Conservation (phyloP, 1,284 basidiomycete genomes). For the Erythrobasidium hasegawianum region DNA sequence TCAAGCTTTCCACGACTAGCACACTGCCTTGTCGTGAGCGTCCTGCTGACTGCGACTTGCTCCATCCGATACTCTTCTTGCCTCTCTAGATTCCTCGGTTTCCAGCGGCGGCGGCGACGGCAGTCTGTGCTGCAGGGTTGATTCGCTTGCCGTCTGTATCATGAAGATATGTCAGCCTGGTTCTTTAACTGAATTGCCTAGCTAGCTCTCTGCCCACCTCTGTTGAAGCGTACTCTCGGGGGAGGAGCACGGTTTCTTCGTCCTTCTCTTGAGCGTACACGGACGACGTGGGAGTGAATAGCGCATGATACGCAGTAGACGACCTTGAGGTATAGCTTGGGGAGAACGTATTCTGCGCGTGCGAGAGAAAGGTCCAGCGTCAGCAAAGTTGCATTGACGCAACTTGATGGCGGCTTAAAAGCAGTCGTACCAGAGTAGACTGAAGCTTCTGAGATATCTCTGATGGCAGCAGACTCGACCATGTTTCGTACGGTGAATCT, state of each 20-base stretch:
- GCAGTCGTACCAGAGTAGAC: conserved; percentile 76
- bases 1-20: too few species aligned
- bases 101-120: conserved; percentile 28
- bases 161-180: too few species aligned
- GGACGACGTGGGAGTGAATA: conserved; percentile 98
- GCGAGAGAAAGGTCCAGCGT: background rate
- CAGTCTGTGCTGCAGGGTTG: conserved; percentile 29
- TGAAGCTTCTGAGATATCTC: conserved; percentile 94
- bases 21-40: too few species aligned
- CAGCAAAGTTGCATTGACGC: background rate
- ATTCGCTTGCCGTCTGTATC: conserved; percentile 47
- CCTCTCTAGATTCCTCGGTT: conserved; percentile 18
- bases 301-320: conserved; percentile 99
- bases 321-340: conserved; percentile 99
- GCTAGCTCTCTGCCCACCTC: conserved; percentile 62
- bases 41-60: too few species aligned
- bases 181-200: too few species aligned
- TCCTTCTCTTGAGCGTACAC: conserved; percentile 82
- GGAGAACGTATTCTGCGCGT: conserved; percentile 87
- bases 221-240: conserved; percentile 93
- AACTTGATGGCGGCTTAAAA: background rate
- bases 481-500: conserved; percentile 99
- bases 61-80: too few species aligned
- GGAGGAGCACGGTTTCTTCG: conserved; percentile 95
- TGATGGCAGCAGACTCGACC: conserved; percentile 93